Conservation (phyloP, 257 asterid species). For the Nicotiana tabacum region DNA sequence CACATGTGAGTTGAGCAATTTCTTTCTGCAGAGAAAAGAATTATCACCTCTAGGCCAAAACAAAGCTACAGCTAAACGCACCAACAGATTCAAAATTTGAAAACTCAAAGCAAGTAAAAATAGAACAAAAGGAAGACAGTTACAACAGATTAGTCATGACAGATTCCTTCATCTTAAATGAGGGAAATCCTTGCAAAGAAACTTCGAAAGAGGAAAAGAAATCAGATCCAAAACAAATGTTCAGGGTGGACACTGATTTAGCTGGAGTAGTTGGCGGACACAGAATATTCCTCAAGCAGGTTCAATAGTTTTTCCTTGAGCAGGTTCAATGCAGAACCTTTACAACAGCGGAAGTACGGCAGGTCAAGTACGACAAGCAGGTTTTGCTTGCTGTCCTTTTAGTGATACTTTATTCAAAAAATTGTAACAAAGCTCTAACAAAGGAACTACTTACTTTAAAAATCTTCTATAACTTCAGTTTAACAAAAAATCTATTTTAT, state of each 20-base stretch:
- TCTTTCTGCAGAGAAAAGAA: slow-evolving; percentile 57
- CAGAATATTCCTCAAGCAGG: background rate
- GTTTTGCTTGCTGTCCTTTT: background rate
- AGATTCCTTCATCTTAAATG: background rate
- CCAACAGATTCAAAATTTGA: slow-evolving; percentile 1
- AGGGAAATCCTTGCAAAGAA: background rate
- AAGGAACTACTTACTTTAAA: background rate
- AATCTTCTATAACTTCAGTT: background rate
- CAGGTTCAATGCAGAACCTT: background rate
- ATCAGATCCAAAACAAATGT: background rate
- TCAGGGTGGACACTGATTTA: background rate
- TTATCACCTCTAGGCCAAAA: background rate
- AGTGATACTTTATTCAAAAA: background rate
- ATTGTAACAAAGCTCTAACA: background rate
- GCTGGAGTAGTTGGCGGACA: background rate
- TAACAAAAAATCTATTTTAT: background rate
- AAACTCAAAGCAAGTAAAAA: background rate
- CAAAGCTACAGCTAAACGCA: background rate
- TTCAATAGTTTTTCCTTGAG: background rate
- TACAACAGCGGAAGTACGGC: background rate
- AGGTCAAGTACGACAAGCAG: background rate
- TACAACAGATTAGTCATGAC: background rate
- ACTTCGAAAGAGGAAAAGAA: background rate
- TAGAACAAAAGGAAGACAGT: background rate
- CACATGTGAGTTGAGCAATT: slow-evolving; percentile 93